These are phyloP conservation scores for Trichoderma cornu-damae DNA, from an alignment of 2,329 filamentous ascomycete species.

Conservation along the genomic window DNA sequence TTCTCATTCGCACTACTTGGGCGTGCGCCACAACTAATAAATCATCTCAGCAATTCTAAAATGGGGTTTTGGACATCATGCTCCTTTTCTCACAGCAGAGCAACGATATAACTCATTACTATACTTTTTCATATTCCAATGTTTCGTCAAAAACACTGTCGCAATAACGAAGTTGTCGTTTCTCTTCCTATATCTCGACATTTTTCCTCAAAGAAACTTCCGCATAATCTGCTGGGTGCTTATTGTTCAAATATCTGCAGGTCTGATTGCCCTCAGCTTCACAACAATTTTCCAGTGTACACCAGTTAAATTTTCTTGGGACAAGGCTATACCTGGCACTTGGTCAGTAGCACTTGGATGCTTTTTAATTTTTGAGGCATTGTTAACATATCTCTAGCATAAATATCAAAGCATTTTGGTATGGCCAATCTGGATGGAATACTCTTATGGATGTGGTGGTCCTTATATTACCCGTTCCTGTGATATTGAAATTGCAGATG, in stretches of 20 bases:
- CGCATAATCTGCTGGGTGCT: slow-evolving; percentile 5
- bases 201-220: slow-evolving; percentile 2
- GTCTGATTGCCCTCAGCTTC: slow-evolving; percentile 1
- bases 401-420: slow-evolving; percentile 13
- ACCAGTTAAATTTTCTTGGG: slow-evolving; percentile 7
- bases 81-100: not conserved
- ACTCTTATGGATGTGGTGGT: slow-evolving; percentile 10
- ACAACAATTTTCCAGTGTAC: slow-evolving; percentile 11
- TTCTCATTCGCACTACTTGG: not conserved
- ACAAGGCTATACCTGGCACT: slow-evolving; percentile 1
- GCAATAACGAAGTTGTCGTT: slow-evolving; percentile 8
- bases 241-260: not conserved
- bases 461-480: slow-evolving; percentile 1
- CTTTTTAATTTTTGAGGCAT: not conserved
- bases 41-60: not conserved
- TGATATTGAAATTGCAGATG: slow-evolving; percentile 6
- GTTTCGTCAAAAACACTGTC: slow-evolving; percentile 11
- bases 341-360: not conserved
- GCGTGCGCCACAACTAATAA: not conserved
- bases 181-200: slow-evolving; percentile 12
- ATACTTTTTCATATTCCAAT: slow-evolving; percentile 14
- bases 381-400: not conserved
- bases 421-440: slow-evolving; percentile 12
- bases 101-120: slow-evolving; percentile 11
- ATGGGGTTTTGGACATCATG: slow-evolving; percentile 12